Base-by-base conservation (phyloP, 2,329 filamentous ascomycete genomes). In the Ascochyta rabiei region DNA sequence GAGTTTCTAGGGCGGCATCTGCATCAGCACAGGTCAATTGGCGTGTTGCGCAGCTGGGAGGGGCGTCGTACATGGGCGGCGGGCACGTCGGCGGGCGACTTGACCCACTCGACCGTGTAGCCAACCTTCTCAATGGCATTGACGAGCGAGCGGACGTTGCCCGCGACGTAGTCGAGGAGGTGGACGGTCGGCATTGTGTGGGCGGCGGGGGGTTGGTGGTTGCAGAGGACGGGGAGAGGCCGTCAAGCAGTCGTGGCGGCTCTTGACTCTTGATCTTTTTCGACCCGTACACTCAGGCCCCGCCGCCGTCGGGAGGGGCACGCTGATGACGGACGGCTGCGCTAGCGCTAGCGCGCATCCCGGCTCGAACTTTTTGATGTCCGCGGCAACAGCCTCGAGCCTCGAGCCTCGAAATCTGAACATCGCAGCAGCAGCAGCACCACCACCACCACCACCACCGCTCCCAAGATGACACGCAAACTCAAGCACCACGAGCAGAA, bases 51-150 rank as follows among this genome's bases (percentile, higher is more conserved):
- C 57, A 19, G 44, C 26, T 24, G 23, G 42, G 31, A 19, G 23
- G 18, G 53, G 34, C 2, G 23, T 26, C 63, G 53, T 81, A 96
- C 93, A 78, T 96, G 90, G 63, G 93, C 95, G 66, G 88, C 86
- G 59, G 86, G 80, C 49, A 99, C 86, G 76, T 98, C 92, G 66
- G 89, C 86, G 4, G 95, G 95, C 30, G 86, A 86, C 68, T 84
- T 89, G 64, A 99, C 83, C 95, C 93, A 98, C 80, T 95, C 90
- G 41, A 99, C 91, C 39, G 90, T 85, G 75, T 93, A 98, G 58
- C 95, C 95, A 55, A 93, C 84, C 77, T 95, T 96, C 76, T 99
- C 93, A 70, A 99, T 96, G 68, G 93, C 95, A 81, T 99, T 99
- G 73, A 93, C 93, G 68, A 99, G 85, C 61, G 93, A 97, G 62